These are phyloP conservation scores for Orbilia ellipsospora DNA, from an alignment of 2,329 filamentous ascomycete genomes.

Conservation along the genomic window DNA sequence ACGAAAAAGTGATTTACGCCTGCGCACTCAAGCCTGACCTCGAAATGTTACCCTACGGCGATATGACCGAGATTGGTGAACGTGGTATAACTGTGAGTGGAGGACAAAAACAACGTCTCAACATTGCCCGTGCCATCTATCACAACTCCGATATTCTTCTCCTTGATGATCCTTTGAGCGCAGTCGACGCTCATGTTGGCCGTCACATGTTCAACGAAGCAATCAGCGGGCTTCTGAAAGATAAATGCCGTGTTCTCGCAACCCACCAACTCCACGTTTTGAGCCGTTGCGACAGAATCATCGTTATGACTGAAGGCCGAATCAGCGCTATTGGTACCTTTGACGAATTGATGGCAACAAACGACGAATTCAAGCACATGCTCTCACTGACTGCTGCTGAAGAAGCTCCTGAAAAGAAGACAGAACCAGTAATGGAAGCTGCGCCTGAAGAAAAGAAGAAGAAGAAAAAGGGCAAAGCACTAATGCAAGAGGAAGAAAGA, in stretches of 20 bases:
- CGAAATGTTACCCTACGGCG: slow-evolving; percentile 61
- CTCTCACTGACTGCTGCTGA: slow-evolving; percentile 72
- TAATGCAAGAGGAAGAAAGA: slow-evolving; percentile 81
- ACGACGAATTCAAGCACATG: slow-evolving; percentile 82
- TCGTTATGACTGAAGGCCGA: slow-evolving; percentile 89
- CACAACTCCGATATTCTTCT: slow-evolving; percentile 75
- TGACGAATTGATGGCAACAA: slow-evolving; percentile 82
- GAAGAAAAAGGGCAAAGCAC: slow-evolving; percentile 94
- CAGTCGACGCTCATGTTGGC: slow-evolving; percentile 77
- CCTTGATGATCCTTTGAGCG: slow-evolving; percentile 76
- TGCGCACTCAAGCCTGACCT: slow-evolving; percentile 63
- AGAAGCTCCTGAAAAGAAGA: slow-evolving; percentile 67
- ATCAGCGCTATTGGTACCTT: slow-evolving; percentile 90
- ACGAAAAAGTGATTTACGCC: slow-evolving; percentile 60
- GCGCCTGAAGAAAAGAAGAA: slow-evolving; percentile 87
- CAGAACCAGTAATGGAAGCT: slow-evolving; percentile 73
- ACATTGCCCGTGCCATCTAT: slow-evolving; percentile 83
- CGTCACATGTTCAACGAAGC: slow-evolving; percentile 90
- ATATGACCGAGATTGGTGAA: slow-evolving; percentile 64
- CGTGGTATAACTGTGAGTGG: slow-evolving; percentile 66
- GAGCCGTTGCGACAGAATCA: slow-evolving; percentile 87
- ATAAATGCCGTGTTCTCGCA: slow-evolving; percentile 90
- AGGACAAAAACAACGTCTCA: slow-evolving; percentile 70
- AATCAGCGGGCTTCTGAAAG: slow-evolving; percentile 85
- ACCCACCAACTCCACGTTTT: slow-evolving; percentile 96